A percentile compares a stretch with the other conserved stretches of the same genome.
Evolutionary conservation across 192 early-diverging fungal species (phyloP).

Genomic region (Linderina pennispora): DNA sequence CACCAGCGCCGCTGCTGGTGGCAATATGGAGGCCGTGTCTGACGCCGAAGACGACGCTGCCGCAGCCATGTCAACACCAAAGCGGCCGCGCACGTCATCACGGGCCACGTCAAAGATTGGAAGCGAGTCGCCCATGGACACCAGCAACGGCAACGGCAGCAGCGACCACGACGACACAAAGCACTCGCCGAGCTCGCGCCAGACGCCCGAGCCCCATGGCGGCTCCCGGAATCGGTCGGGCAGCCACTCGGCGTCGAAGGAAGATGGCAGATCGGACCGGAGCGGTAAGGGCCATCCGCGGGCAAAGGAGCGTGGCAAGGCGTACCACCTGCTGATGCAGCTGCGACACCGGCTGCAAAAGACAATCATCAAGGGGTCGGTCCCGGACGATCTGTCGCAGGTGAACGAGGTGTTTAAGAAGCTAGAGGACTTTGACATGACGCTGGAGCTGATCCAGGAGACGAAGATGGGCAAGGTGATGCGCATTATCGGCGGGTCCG

Average conservation of each 20-base stretch:
- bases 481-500: conserved; percentile 35
- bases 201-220: conserved; percentile 18
- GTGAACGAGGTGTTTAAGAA: conserved; percentile 37
- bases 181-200: conserved; percentile 13
- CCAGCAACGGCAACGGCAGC: conserved; percentile 6
- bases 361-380: conserved; percentile 35
- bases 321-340: conserved; percentile 39
- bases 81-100: conserved; percentile 44
- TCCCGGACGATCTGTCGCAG: conserved; percentile 29
- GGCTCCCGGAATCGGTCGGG: background rate
- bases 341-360: conserved; percentile 47
- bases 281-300: conserved; percentile 19
- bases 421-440: conserved; percentile 44
- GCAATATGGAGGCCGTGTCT: conserved; percentile 9
- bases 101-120: too few species aligned
- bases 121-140: conserved; percentile 1
- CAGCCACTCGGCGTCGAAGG: conserved; percentile 3
- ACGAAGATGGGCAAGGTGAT: conserved; percentile 49
- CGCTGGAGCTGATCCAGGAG: conserved; percentile 38
- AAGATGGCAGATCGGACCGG: conserved; percentile 19
- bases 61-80: conserved; percentile 21
- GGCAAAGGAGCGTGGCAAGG: conserved; percentile 20
- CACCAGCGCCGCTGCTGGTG: conserved; percentile 30
- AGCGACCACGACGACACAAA: conserved; percentile 29
- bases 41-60: conserved; percentile 37